A percentile compares a stretch with the other conserved stretches of the same genome.
These are phyloP conservation scores for Obba rivulosa DNA, from an alignment of 768 basidiomycete genomes.

Conservation along the genomic window DNA sequence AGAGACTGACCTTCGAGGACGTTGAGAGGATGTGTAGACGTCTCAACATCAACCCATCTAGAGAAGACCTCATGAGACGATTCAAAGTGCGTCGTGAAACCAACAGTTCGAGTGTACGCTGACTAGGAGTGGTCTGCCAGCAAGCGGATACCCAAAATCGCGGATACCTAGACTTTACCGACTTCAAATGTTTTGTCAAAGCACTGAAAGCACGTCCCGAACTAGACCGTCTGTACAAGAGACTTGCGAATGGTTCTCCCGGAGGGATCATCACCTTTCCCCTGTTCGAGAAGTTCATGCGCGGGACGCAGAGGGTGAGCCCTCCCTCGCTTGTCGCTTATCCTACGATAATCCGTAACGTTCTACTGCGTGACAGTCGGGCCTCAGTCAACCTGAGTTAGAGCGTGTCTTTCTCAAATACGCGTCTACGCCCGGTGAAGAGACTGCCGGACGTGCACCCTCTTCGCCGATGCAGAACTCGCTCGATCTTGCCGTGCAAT, in stretches of 20 bases:
- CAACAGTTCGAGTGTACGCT: neutral
- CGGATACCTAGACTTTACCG: conserved; percentile 66
- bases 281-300: conserved; percentile 49
- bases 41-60: conserved; percentile 57
- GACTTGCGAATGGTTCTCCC: conserved; percentile 23
- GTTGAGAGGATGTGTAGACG: conserved; percentile 66
- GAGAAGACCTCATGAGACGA: conserved; percentile 45
- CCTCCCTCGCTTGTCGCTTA: conserved; percentile 31
- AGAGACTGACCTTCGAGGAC: conserved; percentile 63
- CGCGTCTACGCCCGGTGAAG: conserved; percentile 13
- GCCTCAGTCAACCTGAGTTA: conserved; percentile 24
- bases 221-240: conserved; percentile 58
- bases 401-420: conserved; percentile 35
- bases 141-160: conserved; percentile 52
- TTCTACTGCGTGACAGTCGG: conserved; percentile 20
- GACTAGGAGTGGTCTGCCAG: conserved; percentile 29
- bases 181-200: conserved; percentile 81
- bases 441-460: conserved; percentile 1
- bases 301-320: conserved; percentile 43
- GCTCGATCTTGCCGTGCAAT: conserved; percentile 21
- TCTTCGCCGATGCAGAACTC: conserved; percentile 21
- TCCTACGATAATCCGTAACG: conserved; percentile 15
- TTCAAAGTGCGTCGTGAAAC: conserved; percentile 44
- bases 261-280: conserved; percentile 31
- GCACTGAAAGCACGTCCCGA: conserved; percentile 83